Conservation (phyloP, 1,139 yeast species). For the Kodamaea sp. region DNA sequence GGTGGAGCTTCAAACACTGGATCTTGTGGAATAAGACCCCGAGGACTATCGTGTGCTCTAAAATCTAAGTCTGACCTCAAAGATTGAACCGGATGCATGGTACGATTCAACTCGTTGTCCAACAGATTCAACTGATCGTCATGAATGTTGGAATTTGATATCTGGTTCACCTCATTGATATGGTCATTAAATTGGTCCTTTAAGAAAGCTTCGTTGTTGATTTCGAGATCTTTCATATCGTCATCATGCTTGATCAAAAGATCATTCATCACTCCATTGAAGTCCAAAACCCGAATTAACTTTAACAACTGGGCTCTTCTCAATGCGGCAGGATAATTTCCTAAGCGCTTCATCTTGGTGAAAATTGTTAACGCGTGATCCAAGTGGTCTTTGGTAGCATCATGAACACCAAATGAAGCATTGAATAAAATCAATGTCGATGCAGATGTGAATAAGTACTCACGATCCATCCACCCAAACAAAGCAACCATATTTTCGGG, state of each 20-base stretch:
- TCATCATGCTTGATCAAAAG: slow-evolving; percentile 61
- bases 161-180: slow-evolving; percentile 13
- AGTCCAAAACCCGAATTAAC: slow-evolving; percentile 64
- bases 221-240: slow-evolving; percentile 20
- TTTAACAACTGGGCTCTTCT: slow-evolving; percentile 72
- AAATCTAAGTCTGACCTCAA: neutral
- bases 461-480: slow-evolving; percentile 89
- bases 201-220: slow-evolving; percentile 5
- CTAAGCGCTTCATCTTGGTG: slow-evolving; percentile 72
- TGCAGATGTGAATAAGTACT: slow-evolving; percentile 77
- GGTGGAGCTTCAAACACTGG: slow-evolving; percentile 1
- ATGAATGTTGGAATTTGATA: slow-evolving; percentile 10
- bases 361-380: slow-evolving; percentile 73
- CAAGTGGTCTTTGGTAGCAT: slow-evolving; percentile 68
- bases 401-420: slow-evolving; percentile 82
- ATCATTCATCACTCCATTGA: slow-evolving; percentile 63
- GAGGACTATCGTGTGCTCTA: neutral
- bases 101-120: slow-evolving; percentile 9
- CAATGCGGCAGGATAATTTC: slow-evolving; percentile 77
- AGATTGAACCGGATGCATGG: slow-evolving; percentile 6
- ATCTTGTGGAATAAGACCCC: neutral
- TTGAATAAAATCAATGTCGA: slow-evolving; percentile 75
- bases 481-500: slow-evolving; percentile 79
- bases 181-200: slow-evolving; percentile 13
- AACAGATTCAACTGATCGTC: slow-evolving; percentile 13